Percentiles rank a stretch among this genome's conserved stretches.
Evolutionary conservation across 2,329 filamentous ascomycete genomes (phyloP).

Genomic region (Fulvia fulva): DNA sequence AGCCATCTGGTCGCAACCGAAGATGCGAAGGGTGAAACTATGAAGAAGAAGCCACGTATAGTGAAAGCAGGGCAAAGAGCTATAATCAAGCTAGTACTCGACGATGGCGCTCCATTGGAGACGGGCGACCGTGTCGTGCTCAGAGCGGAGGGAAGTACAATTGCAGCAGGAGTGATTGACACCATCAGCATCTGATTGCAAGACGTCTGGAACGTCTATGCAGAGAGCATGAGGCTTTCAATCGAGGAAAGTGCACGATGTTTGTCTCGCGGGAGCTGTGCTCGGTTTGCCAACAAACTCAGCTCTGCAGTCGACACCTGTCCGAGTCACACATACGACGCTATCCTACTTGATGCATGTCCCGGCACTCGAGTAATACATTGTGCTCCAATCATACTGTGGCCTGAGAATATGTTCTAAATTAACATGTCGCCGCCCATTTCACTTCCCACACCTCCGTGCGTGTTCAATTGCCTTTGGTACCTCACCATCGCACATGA

Average conservation of each 20-base stretch:
- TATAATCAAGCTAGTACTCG: conserved; percentile 55
- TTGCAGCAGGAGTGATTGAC: conserved; percentile 78
- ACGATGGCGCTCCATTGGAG: conserved; percentile 75
- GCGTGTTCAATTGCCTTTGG: too few relatives aligned
- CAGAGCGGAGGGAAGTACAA: conserved; percentile 72
- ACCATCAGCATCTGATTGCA: conserved; percentile 10
- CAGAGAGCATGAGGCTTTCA: neutral
- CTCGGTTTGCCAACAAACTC: neutral
- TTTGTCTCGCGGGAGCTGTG: neutral
- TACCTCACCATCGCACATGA: too few relatives aligned
- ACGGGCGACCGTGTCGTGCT: conserved; percentile 75
- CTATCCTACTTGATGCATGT: too few relatives aligned
- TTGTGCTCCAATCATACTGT: too few relatives aligned
- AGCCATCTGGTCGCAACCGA: conserved; percentile 66
- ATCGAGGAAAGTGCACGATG: neutral
- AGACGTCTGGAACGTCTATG: neutral
- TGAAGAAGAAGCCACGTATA: conserved; percentile 81
- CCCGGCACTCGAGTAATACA: too few relatives aligned
- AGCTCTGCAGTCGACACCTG: too few relatives aligned
- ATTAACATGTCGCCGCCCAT: too few relatives aligned
- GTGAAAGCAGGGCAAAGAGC: conserved; percentile 76
- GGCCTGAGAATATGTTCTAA: too few relatives aligned
- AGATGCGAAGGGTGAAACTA: conserved; percentile 67
- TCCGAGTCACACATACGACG: too few relatives aligned
- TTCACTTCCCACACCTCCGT: too few relatives aligned